These are phyloP conservation scores for Viola pubescens DNA, from an alignment of 441 rosid species.

Conservation along the genomic window DNA sequence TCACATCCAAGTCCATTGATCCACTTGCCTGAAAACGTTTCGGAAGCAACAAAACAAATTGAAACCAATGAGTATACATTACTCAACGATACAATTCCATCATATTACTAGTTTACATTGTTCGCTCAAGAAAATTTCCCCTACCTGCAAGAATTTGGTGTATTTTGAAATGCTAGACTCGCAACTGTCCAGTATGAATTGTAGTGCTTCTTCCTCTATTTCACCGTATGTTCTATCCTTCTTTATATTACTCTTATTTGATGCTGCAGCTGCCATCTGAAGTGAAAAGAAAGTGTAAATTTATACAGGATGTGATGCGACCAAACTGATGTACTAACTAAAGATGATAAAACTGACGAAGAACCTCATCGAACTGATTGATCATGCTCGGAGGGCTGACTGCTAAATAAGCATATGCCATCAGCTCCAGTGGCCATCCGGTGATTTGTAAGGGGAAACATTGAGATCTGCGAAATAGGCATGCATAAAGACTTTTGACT, in stretches of 20 bases:
- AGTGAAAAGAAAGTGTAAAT: slow-evolving; percentile 17
- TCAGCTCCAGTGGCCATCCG: slow-evolving; percentile 91
- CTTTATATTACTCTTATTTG: slow-evolving; percentile 48
- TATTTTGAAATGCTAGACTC: slow-evolving; percentile 88
- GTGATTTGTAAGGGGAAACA: slow-evolving; percentile 78
- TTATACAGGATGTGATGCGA: background rate
- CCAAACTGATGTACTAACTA: background rate
- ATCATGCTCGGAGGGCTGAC: slow-evolving; percentile 88
- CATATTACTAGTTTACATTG: background rate
- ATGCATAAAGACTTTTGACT: slow-evolving; percentile 3
- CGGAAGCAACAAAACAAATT: background rate
- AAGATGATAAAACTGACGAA: slow-evolving; percentile 9
- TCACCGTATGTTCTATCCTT: slow-evolving; percentile 58
- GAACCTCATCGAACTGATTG: slow-evolving; percentile 72
- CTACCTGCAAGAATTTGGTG: slow-evolving; percentile 77
- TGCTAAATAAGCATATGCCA: slow-evolving; percentile 78
- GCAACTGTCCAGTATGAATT: slow-evolving; percentile 68
- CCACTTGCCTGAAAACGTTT: slow-evolving; percentile 58
- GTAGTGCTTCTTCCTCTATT: slow-evolving; percentile 71
- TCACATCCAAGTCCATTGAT: slow-evolving; percentile 88
- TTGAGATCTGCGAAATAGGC: slow-evolving; percentile 45
- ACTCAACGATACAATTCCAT: background rate
- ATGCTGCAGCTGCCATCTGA: slow-evolving; percentile 90
- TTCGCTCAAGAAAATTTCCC: background rate
- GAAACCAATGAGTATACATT: background rate